Percentiles rank a stretch among this genome's conserved stretches.
These are phyloP conservation scores for Coprinellus micaceus DNA, from an alignment of 768 basidiomycete genomes.

Conservation along the genomic window DNA sequence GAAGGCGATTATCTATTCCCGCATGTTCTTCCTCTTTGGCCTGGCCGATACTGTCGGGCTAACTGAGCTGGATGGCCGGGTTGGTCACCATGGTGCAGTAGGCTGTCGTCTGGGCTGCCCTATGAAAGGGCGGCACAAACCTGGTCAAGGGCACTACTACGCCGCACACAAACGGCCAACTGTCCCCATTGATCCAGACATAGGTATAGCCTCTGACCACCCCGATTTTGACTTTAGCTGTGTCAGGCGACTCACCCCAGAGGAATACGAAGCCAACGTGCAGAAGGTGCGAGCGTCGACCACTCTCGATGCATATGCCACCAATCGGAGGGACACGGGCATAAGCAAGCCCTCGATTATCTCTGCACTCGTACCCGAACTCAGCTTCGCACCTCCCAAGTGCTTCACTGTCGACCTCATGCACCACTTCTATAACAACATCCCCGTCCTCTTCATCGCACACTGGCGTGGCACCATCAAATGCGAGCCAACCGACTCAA, in stretches of 20 bases:
- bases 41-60: constrained; percentile 27
- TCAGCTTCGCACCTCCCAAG: constrained; percentile 21
- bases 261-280: constrained; percentile 21
- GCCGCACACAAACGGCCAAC: constrained; percentile 26
- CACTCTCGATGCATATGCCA: constrained; percentile 16
- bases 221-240: constrained; percentile 11
- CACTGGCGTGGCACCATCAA: constrained; percentile 29
- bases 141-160: constrained; percentile 23
- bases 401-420: constrained; percentile 41
- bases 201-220: constrained; percentile 17
- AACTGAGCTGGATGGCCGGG: constrained; percentile 11
- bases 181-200: not conserved
- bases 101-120: constrained; percentile 14
- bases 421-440: constrained; percentile 32
- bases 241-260: constrained; percentile 31
- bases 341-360: constrained; percentile 35
- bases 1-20: constrained; percentile 14
- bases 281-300: constrained; percentile 18
- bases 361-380: constrained; percentile 26
- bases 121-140: not conserved
- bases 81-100: constrained; percentile 13
- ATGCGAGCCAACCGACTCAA: constrained; percentile 12
- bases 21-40: constrained; percentile 20
- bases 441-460: constrained; percentile 35
- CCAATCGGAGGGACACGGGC: constrained; percentile 28